Evolutionary conservation across 169 alveolate species (phyloP), one percentile per base, ranked within the genome.

Genomic region (Plasmodium blacklocki): DNA sequence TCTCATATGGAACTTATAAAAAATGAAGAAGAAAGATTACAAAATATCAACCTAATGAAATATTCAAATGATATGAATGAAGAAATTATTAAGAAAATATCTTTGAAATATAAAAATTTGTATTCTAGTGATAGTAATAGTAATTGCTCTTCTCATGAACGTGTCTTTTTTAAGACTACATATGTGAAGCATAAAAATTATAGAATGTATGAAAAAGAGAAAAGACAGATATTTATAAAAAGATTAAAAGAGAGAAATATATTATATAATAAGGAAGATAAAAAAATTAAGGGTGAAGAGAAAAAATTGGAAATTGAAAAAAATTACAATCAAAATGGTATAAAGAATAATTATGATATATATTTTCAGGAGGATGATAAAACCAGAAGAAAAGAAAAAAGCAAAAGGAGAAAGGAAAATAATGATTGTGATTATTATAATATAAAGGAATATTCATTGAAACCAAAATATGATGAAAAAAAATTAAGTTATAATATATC

Each of bases 41-140:
- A 39, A 5, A 6, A 39, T 39, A 39, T 39, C 2, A 39, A 39
- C 11, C 47, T 39, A 5, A 39, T 39, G 47, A 39, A 39, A 39
- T 39, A 39, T 39, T 66, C 70, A 26, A 68, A 60, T 45, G 19
- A 18, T 32, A 9, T 68, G 1, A 83, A 68, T 2, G 67, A 50
- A 1, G 85, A 68, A 60, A 39, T 68, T 12, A 68, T 83, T 83
- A 83, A 83, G 52, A 68, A 68, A 11, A 4, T 72, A n/a, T 68
- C 70, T 68, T 49, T 45, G 3, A 67, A 54, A 49, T 47, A 75
- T 47, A 68, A 59, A 63, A 56, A 43, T 19, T 68, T 83, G 4
- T 83, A 68, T 54, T 67, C 80, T 32, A 83, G 91, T 83, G 91
- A 83, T 29, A 32, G 15, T 62, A 83, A 26, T 26, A 18, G 23